Percentiles rank a stretch among this genome's conserved stretches.
Evolutionary conservation across 2,329 filamentous ascomycete genomes (phyloP).

Genomic region (Colletotrichum sojae): DNA sequence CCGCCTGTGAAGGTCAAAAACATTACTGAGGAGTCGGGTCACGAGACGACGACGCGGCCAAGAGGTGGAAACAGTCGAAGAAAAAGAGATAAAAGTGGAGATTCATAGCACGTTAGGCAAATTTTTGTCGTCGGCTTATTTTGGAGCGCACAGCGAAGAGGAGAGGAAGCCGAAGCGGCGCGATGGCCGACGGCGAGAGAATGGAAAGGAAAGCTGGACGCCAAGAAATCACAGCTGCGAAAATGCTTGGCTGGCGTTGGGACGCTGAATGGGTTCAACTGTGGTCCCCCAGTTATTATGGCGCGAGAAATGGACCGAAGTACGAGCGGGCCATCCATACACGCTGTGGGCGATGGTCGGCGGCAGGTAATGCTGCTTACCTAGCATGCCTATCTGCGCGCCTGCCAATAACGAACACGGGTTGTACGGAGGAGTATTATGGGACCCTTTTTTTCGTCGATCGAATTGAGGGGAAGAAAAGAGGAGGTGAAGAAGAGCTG

Average conservation of each 20-base stretch:
- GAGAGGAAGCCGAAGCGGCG: slow-evolving; percentile 23
- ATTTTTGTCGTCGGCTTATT: background rate
- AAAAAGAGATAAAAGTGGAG: slow-evolving; percentile 25
- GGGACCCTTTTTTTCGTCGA: slow-evolving; percentile 23
- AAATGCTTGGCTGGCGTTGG: slow-evolving; percentile 23
- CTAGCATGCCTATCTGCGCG: background rate
- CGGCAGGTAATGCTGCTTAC: background rate
- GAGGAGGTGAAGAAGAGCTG: slow-evolving; percentile 19
- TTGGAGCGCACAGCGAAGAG: background rate
- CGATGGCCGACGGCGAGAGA: slow-evolving; percentile 17
- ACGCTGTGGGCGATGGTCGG: background rate
- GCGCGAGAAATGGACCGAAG: slow-evolving; percentile 36
- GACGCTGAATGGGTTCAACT: slow-evolving; percentile 23
- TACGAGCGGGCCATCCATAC: slow-evolving; percentile 24
- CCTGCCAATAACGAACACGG: background rate
- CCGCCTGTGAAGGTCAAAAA: background rate
- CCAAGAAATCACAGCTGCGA: slow-evolving; percentile 26
- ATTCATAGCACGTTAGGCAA: slow-evolving; percentile 5
- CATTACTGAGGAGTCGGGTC: background rate
- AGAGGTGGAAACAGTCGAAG: background rate
- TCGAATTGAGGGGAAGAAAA: slow-evolving; percentile 13
- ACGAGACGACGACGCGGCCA: background rate
- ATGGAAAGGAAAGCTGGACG: background rate
- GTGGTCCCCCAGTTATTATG: slow-evolving; percentile 27
- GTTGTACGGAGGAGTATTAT: slow-evolving; percentile 3